phyloP scores from a whole-genome alignment of 495 filamentous ascomycete species.

The Tuber borchii region DNA sequence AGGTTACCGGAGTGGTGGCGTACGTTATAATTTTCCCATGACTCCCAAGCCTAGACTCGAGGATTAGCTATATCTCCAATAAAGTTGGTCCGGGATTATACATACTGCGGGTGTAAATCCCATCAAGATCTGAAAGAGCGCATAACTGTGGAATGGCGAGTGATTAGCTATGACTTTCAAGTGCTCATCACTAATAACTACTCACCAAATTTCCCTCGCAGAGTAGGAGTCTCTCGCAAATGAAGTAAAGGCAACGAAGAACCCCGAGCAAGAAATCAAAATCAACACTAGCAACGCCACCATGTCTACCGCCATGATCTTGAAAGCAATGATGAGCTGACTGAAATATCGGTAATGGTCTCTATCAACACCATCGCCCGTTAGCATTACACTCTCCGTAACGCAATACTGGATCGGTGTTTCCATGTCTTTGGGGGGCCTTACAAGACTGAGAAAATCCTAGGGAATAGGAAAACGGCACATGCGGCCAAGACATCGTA shows the following conservation, averaged over 20 bases:
- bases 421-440: constrained; percentile 1
- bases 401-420: no score
- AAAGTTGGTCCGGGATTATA: neutral
- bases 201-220: no score
- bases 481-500: constrained; percentile 87
- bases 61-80: neutral
- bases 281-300: no score
- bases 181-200: neutral
- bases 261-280: no score
- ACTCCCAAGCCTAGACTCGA: constrained; percentile 42
- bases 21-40: constrained; percentile 73
- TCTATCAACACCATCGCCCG: no score
- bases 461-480: constrained; percentile 79
- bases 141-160: constrained; percentile 30
- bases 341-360: no score
- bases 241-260: no score
- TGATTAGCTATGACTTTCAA: constrained; percentile 22
- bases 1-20: neutral
- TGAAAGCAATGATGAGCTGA: no score
- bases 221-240: no score
- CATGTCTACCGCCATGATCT: no score
- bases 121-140: constrained; percentile 88
- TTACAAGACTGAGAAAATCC: constrained; percentile 74
- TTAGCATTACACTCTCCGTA: no score
- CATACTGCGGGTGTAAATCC: constrained; percentile 63